phyloP scores from a whole-genome alignment of 345 rosid species.

The Litchi chinensis region DNA sequence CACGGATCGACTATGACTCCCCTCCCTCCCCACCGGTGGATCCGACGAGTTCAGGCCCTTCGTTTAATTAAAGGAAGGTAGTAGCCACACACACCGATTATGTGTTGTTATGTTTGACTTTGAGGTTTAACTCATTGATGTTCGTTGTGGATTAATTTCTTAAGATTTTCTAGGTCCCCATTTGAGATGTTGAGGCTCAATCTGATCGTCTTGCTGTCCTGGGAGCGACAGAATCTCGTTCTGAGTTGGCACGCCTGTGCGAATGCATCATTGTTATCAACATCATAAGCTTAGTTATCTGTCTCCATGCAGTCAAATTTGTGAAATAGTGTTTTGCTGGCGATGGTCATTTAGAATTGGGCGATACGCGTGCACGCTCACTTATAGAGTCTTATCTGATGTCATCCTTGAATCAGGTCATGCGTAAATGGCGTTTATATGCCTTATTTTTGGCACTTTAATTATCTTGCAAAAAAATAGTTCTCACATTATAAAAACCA shows the following conservation, averaged over 20 bases:
- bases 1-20: too few relatives aligned
- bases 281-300: neutral
- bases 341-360: too few relatives aligned
- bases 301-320: neutral
- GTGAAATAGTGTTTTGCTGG: neutral
- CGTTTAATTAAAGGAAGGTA: neutral
- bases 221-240: slow-evolving; percentile 51
- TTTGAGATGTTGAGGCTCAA: slow-evolving; percentile 70
- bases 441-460: too few relatives aligned
- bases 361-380: too few relatives aligned
- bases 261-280: neutral
- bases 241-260: slow-evolving; percentile 48
- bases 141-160: neutral
- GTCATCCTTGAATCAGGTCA: too few relatives aligned
- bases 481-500: too few relatives aligned
- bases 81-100: too few relatives aligned
- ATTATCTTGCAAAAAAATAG: too few relatives aligned
- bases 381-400: too few relatives aligned
- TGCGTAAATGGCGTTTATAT: too few relatives aligned
- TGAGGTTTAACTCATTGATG: slow-evolving; percentile 11
- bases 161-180: slow-evolving; percentile 44
- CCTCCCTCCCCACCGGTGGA: too few relatives aligned
- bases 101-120: neutral
- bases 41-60: too few relatives aligned
- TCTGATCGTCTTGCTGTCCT: slow-evolving; percentile 57